These are phyloP conservation scores for Pythium insidiosum DNA, from an alignment of 352 stramenopile genomes.

Conservation along the genomic window DNA sequence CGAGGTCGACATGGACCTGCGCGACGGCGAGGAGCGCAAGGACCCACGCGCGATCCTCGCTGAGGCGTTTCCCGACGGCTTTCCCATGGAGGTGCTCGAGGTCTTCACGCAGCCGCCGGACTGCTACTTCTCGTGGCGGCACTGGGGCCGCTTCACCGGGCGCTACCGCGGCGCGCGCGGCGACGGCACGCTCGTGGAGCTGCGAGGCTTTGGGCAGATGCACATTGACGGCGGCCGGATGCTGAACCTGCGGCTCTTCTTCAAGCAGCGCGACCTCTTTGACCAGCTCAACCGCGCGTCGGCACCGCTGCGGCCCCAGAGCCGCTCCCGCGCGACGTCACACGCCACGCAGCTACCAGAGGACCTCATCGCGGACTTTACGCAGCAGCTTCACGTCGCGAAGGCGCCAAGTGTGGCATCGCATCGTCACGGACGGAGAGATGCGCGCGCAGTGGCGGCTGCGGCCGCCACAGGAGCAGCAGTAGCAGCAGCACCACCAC, in stretches of 20 bases:
- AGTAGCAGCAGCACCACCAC: no score
- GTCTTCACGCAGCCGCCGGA: slow-evolving; percentile 70
- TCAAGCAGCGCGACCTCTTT: slow-evolving; percentile 57
- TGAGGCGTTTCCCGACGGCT: slow-evolving; percentile 64
- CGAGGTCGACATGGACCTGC: slow-evolving; percentile 21
- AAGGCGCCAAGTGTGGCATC: no score
- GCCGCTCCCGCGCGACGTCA: slow-evolving; percentile 3
- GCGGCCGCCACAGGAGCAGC: no score
- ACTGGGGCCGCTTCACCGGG: slow-evolving; percentile 71
- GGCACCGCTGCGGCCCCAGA: slow-evolving; percentile 11
- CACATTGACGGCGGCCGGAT: slow-evolving; percentile 42
- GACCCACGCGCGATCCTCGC: slow-evolving; percentile 41
- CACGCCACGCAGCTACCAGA: no score
- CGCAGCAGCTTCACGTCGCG: background rate
- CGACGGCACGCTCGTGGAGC: slow-evolving; percentile 42
- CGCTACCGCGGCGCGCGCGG: slow-evolving; percentile 54
- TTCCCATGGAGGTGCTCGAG: slow-evolving; percentile 72
- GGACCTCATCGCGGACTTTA: slow-evolving; percentile 4
- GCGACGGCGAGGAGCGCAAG: slow-evolving; percentile 30
- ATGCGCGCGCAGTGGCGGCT: no score
- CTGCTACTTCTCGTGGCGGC: slow-evolving; percentile 75
- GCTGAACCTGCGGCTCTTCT: slow-evolving; percentile 50
- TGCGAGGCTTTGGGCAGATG: slow-evolving; percentile 70
- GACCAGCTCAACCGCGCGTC: slow-evolving; percentile 27
- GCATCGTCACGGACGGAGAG: no score